Conservation (phyloP, 2,329 filamentous ascomycete species). For the Monosporascus sp. region DNA sequence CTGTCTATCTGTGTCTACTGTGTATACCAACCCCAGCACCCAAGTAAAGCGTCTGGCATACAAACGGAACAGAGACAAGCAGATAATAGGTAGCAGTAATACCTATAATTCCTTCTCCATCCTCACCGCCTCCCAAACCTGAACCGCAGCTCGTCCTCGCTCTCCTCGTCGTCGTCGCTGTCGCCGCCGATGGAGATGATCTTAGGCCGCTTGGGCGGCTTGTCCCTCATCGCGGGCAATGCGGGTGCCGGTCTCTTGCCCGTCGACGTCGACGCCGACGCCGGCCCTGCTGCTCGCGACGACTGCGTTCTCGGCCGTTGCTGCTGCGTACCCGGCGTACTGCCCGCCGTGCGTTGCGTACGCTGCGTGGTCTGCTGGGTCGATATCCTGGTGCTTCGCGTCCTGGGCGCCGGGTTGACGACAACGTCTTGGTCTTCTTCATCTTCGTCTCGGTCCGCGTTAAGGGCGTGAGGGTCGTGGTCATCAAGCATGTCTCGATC, state of each 20-base stretch:
- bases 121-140: conserved; percentile 46
- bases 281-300: conserved; percentile 17
- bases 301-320: conserved; percentile 17
- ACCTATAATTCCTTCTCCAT: too few species aligned
- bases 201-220: conserved; percentile 30
- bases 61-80: too few species aligned
- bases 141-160: conserved; percentile 53
- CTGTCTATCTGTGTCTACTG: neutral
- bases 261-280: conserved; percentile 14
- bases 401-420: conserved; percentile 11
- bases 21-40: too few species aligned
- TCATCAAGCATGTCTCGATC: conserved; percentile 15
- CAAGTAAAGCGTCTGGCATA: too few species aligned
- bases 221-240: conserved; percentile 29
- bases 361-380: conserved; percentile 17
- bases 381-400: conserved; percentile 28
- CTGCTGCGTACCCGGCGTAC: conserved; percentile 14
- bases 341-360: conserved; percentile 9
- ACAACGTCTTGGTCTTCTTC: neutral
- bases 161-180: conserved; percentile 35
- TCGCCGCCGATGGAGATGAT: conserved; percentile 13
- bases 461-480: conserved; percentile 13
- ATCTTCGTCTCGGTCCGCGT: conserved; percentile 3
- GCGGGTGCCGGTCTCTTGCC: conserved; percentile 26
- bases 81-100: too few species aligned